Conservation (phyloP, 805 yeast genomes). For the Saccharomycopsis sp. region DNA sequence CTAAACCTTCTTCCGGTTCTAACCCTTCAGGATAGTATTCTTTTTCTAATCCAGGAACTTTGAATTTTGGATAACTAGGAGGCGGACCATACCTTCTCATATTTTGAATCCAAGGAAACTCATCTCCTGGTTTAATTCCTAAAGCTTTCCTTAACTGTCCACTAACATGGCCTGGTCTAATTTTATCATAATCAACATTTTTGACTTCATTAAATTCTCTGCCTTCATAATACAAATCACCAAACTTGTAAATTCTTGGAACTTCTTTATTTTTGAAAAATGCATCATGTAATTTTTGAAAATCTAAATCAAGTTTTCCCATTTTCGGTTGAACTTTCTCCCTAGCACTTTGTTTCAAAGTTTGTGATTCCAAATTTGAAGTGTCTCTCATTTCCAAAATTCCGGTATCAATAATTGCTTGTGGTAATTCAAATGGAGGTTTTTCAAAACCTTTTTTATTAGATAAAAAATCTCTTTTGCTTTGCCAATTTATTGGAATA, state of each 20-base stretch:
- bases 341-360: constrained; percentile 63
- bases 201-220: constrained; percentile 41
- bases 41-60: constrained; percentile 40
- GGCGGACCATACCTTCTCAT: constrained; percentile 73
- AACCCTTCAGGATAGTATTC: constrained; percentile 4
- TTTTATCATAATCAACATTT: constrained; percentile 26
- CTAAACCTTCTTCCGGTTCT: constrained; percentile 7
- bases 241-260: constrained; percentile 58
- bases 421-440: constrained; percentile 68
- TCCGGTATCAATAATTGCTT: constrained; percentile 71
- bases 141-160: constrained; percentile 53
- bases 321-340: constrained; percentile 83
- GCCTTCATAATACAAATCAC: constrained; percentile 76
- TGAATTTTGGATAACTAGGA: constrained; percentile 63
- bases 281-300: constrained; percentile 70
- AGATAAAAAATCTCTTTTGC: constrained; percentile 63
- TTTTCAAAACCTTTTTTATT: constrained; percentile 56
- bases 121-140: constrained; percentile 38
- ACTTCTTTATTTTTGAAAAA: constrained; percentile 73
- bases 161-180: constrained; percentile 64
- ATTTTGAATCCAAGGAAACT: constrained; percentile 70
- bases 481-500: constrained; percentile 80
- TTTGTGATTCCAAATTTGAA: constrained; percentile 34
- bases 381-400: constrained; percentile 77
- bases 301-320: constrained; percentile 81